Evolutionary conservation across 2,329 filamentous ascomycete genomes (phyloP).

Genomic region (Pleoardoris graminearum): DNA sequence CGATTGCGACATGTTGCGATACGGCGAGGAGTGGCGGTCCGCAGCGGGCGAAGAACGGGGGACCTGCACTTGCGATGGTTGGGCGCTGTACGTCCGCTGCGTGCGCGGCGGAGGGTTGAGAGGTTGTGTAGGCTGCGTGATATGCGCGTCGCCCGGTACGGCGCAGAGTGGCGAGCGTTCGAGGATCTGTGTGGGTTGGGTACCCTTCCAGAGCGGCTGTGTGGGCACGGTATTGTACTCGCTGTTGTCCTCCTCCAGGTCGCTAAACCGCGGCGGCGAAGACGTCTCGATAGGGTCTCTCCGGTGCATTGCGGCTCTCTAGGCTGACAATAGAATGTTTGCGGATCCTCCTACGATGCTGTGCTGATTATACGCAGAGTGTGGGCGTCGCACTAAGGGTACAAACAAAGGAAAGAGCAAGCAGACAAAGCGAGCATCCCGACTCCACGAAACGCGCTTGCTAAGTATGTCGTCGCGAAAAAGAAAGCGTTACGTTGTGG

Average conservation of each 20-base stretch:
- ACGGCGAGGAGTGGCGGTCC: constrained; percentile 47
- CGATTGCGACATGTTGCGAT: constrained; percentile 32
- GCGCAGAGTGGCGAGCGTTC: constrained; percentile 3
- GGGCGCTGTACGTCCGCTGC: constrained; percentile 30
- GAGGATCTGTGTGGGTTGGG: neutral
- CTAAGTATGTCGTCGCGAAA: constrained; percentile 9
- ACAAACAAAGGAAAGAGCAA: constrained; percentile 18
- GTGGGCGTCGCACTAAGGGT: neutral
- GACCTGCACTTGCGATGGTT: constrained; percentile 67
- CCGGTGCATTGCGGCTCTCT: constrained; percentile 29
- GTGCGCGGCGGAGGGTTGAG: constrained; percentile 47
- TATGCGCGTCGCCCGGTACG: constrained; percentile 42
- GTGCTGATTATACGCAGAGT: constrained; percentile 6
- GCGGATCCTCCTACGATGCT: neutral
- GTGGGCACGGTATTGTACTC: constrained; percentile 26
- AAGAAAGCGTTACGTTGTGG: constrained; percentile 15
- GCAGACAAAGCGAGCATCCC: constrained; percentile 22
- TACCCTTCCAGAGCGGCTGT: neutral
- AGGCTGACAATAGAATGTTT: neutral
- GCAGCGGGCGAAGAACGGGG: constrained; percentile 80
- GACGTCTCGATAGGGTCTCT: constrained; percentile 41
- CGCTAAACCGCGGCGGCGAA: constrained; percentile 29
- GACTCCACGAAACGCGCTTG: neutral
- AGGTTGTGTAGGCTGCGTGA: constrained; percentile 65
- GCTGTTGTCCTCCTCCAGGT: constrained; percentile 49